These are phyloP conservation scores for Coniferiporia weirii DNA, from an alignment of 1,284 basidiomycete species.

Conservation along the genomic window DNA sequence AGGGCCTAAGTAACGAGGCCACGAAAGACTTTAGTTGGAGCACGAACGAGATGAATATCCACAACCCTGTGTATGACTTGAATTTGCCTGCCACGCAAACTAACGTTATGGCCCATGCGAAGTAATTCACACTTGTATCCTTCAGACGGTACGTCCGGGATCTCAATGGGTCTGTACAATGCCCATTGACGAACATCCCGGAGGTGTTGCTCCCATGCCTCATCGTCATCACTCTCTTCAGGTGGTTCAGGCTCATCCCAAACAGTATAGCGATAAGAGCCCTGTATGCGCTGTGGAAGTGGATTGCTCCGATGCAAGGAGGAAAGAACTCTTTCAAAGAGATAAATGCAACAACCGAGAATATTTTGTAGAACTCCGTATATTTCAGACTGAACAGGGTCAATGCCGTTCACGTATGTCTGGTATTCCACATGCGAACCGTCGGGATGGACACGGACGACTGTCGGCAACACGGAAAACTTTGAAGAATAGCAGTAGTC, in stretches of 20 bases:
- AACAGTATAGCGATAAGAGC: slow-evolving; percentile 34
- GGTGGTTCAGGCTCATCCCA: slow-evolving; percentile 48
- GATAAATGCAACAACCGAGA: slow-evolving; percentile 37
- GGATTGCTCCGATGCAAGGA: slow-evolving; percentile 48
- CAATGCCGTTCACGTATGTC: slow-evolving; percentile 54
- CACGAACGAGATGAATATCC: slow-evolving; percentile 38
- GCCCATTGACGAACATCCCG: slow-evolving; percentile 38
- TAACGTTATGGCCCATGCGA: slow-evolving; percentile 31
- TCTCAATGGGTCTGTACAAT: slow-evolving; percentile 36
- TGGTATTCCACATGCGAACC: slow-evolving; percentile 30
- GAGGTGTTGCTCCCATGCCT: slow-evolving; percentile 39
- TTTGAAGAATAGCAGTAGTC: slow-evolving; percentile 26
- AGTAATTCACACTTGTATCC: slow-evolving; percentile 42
- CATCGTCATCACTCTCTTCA: slow-evolving; percentile 44
- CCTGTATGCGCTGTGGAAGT: slow-evolving; percentile 36
- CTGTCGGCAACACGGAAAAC: slow-evolving; percentile 43
- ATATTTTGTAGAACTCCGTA: slow-evolving; percentile 29
- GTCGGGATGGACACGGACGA: slow-evolving; percentile 34
- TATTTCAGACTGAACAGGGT: slow-evolving; percentile 32
- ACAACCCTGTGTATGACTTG: slow-evolving; percentile 44
- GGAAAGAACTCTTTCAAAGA: slow-evolving; percentile 49
- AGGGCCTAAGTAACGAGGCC: neutral
- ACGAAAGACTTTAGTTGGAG: neutral
- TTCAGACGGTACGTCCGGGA: slow-evolving; percentile 39
- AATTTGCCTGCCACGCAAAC: slow-evolving; percentile 32